Percentiles rank a stretch among this genome's conserved stretches.
phyloP scores from a whole-genome alignment of 345 rosid species.

The Draba incana region DNA sequence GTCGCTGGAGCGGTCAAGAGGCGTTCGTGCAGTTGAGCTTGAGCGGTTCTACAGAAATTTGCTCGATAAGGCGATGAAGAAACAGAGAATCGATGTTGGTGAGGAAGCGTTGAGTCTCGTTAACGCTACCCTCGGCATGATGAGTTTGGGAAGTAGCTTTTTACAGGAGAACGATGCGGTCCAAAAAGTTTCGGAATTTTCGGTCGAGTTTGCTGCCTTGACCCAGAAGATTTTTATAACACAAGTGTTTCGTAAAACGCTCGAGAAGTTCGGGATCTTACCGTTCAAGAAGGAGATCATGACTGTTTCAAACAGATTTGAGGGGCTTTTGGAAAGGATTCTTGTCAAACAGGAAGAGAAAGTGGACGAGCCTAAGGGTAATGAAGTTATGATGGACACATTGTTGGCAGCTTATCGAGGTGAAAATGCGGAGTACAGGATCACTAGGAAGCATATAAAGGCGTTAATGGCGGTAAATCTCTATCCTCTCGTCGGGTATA shows the following conservation, averaged over 20 bases:
- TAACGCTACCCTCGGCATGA: conserved; percentile 28
- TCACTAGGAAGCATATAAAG: no score
- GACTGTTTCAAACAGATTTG: no score
- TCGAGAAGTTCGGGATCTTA: not conserved
- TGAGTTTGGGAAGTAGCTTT: conserved; percentile 40
- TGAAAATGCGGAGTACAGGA: conserved; percentile 3
- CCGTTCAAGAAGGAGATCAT: no score
- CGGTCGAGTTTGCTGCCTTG: conserved; percentile 22
- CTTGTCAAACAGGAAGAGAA: no score
- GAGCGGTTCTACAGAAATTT: conserved; percentile 6
- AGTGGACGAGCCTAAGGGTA: no score
- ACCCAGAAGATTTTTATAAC: conserved; percentile 21
- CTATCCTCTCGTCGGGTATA: no score
- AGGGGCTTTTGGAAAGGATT: no score
- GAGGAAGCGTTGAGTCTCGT: conserved; percentile 29
- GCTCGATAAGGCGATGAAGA: conserved; percentile 10
- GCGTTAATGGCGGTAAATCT: no score
- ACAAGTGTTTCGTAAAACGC: conserved; percentile 11
- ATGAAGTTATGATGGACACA: no score
- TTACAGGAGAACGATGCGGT: conserved; percentile 25
- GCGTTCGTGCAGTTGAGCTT: conserved; percentile 31
- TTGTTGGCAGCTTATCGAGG: no score
- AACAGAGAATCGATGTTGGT: conserved; percentile 11
- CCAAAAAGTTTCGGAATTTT: conserved; percentile 17
- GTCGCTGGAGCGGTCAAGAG: conserved; percentile 22